A percentile compares a stretch with the other conserved stretches of the same genome.
Evolutionary conservation across 257 asterid genomes (phyloP).

Genomic region (Penstemon newberryi): DNA sequence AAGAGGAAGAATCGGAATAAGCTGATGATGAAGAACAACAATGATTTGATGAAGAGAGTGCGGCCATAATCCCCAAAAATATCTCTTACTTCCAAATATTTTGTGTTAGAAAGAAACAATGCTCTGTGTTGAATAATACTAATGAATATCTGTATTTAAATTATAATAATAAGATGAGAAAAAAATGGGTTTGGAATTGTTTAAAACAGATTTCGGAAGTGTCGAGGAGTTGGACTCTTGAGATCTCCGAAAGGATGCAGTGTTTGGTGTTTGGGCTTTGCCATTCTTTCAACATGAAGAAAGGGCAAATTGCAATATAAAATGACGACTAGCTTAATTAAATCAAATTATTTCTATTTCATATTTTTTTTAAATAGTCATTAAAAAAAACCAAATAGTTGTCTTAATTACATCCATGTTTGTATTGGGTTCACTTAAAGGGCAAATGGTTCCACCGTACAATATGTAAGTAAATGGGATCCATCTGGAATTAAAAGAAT

Average conservation of each 20-base stretch:
- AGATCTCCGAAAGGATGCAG: slow-evolving; percentile 82
- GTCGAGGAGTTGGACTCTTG: slow-evolving; percentile 68
- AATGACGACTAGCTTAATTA: neutral
- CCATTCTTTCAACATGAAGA: neutral
- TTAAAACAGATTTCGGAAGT: slow-evolving; percentile 40
- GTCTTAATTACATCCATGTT: too few relatives aligned
- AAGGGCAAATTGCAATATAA: neutral
- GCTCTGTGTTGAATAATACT: neutral
- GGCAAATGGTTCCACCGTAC: too few relatives aligned
- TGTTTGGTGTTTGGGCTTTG: slow-evolving; percentile 13
- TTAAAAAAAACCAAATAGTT: too few relatives aligned
- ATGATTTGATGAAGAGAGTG: slow-evolving; percentile 51
- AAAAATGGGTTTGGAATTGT: neutral
- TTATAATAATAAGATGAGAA: neutral
- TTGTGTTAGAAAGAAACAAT: neutral
- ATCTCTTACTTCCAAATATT: neutral
- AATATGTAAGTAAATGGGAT: too few relatives aligned
- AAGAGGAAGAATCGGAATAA: slow-evolving; percentile 44
- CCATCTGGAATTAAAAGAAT: too few relatives aligned
- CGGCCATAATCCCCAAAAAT: slow-evolving; percentile 47
- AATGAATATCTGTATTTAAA: slow-evolving; percentile 5
- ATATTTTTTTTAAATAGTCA: too few relatives aligned
- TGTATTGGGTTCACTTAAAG: too few relatives aligned
- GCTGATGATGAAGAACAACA: slow-evolving; percentile 56
- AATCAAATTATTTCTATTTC: too few relatives aligned